Evolutionary conservation across 805 yeast genomes (phyloP).

Genomic region (Nakazawaea anatomiae): DNA sequence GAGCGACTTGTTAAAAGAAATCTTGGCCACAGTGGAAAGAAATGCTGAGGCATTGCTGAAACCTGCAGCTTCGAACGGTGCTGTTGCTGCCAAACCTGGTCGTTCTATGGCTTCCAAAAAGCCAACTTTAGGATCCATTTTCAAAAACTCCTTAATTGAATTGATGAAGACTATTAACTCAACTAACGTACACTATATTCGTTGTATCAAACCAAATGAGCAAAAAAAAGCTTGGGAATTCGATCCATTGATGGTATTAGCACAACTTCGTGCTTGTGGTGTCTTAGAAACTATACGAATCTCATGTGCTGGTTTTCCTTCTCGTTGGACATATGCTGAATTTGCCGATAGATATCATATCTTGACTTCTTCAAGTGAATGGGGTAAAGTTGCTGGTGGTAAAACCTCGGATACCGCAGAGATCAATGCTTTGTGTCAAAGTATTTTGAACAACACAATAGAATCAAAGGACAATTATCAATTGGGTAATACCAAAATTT

Average conservation of each 20-base stretch:
- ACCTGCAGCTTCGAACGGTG: conserved; percentile 19
- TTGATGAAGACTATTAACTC: conserved; percentile 90
- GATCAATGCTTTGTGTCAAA: conserved; percentile 59
- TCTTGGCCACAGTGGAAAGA: conserved; percentile 60
- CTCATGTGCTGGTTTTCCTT: conserved; percentile 97
- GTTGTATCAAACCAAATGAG: conserved; percentile 97
- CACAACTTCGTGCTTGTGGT: conserved; percentile 97
- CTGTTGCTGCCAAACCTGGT: conserved; percentile 15
- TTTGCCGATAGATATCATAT: conserved; percentile 87
- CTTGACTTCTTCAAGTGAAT: conserved; percentile 63
- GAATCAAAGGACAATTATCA: conserved; percentile 70
- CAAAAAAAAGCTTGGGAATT: conserved; percentile 93
- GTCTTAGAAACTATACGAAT: conserved; percentile 93
- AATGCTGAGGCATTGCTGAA: conserved; percentile 40
- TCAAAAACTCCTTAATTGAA: conserved; percentile 87
- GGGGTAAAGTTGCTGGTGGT: conserved; percentile 54
- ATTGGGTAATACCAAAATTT: conserved; percentile 88
- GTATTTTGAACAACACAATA: conserved; percentile 59
- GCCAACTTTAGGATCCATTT: conserved; percentile 93
- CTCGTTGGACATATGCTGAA: conserved; percentile 91
- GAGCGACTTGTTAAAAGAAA: conserved; percentile 58
- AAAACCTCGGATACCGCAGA: conserved; percentile 45
- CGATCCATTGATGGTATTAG: conserved; percentile 89
- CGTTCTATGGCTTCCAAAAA: conserved; percentile 41
- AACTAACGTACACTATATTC: conserved; percentile 92